Base-by-base conservation (phyloP, 2,329 filamentous ascomycete species). In the Aspergillus sp. region DNA sequence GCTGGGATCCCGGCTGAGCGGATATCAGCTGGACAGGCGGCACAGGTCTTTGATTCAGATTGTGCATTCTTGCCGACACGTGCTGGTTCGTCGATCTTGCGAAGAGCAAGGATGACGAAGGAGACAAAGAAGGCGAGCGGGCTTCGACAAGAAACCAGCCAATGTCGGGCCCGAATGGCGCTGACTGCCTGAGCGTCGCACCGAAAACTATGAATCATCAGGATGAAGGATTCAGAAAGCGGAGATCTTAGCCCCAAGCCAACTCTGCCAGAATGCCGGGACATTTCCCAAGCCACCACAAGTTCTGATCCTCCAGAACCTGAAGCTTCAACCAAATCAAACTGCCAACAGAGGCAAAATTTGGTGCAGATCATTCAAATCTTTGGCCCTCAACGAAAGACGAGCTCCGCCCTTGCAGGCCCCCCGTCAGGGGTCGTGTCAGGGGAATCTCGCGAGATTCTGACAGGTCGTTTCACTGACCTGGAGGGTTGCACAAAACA, bases 391-490 rank as follows among this genome's bases (percentile, higher is more conserved):
- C 30, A 30, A 53, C 18, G 18, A 43, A 20, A 34, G 39, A 24
- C 15, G 13, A 42, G 15, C 15, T 41, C 53, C 41, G 49, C 58
- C 58, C 60, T 61, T 61, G 54, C 59, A 61, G 61, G 55, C 34
- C 32, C 45, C 43, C 48, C 44, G 44, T 56, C 52, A 62, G 56
- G 60, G 62, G 58, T 53, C 20, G 56, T 38, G 36, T 57, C 55
- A 58, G 57, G 54, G 45, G 32, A 53, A 43, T 56, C 43, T 54
- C 22, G 22, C 18, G 18, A 48, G 38, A 55, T 48, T 55, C 36
- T 64, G 62, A 63, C 62, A 64, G 58, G 56, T 63, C 60, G 61
- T 64, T 62, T 62, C 61, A 64, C 53, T 52, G 53, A 47, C 47
- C 54, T 41, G 48, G 17, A 48, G 44, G 30, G 47, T 44, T 45